Base-by-base conservation (phyloP, 2,329 filamentous ascomycete genomes). In the Nannizzia gypsea region DNA sequence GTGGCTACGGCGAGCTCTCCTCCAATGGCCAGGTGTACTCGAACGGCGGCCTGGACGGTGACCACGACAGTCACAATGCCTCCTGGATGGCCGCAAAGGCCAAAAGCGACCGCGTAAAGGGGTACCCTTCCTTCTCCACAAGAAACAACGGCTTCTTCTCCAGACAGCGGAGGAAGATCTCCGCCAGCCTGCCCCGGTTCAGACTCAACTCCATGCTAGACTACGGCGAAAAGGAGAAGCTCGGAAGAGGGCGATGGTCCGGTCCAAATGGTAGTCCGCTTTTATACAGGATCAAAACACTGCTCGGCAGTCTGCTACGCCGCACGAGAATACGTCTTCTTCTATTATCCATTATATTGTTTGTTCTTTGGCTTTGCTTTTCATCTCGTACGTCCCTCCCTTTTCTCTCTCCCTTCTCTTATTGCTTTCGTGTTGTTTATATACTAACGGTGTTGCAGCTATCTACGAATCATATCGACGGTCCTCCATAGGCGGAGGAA, bases 81-180 rank as follows among this genome's bases (percentile, higher is more conserved):
- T 86, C 87, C 22, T 96, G 90, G 90, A 88, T 90, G 61, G 86
- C 87, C 6, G 85, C 89, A 58, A 89, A 89, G 74, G 84, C 86
- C 65, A 87, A 86, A 70, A 90, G 84, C 69, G 82, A 85, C 59
- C 84, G 86, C 61, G 81, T 88, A 62, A 83, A 85, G 70, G 83
- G 86, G 61, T 90, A 90, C 70, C 85, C 89, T 6, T 87, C 87
- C 42, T 93, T 90, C 74, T 85, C 85, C 63, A 90, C 86, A 8
- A 84, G 87, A 67, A 90, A 90, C 69, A 85, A 89, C 68, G 89
- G 90, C 60, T 95, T 95, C 79, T 92, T 96, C 73, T 85, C 84
- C 61, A 84, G 89, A 64, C 89, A 95, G 72, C 89, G 89, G 76
- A 86, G 89, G 65, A 86, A 82, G 64, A 80, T 96, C 67, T 93